phyloP scores from a whole-genome alignment of 2,329 filamentous ascomycete genomes.

The Microdochium trichocladiopsis region DNA sequence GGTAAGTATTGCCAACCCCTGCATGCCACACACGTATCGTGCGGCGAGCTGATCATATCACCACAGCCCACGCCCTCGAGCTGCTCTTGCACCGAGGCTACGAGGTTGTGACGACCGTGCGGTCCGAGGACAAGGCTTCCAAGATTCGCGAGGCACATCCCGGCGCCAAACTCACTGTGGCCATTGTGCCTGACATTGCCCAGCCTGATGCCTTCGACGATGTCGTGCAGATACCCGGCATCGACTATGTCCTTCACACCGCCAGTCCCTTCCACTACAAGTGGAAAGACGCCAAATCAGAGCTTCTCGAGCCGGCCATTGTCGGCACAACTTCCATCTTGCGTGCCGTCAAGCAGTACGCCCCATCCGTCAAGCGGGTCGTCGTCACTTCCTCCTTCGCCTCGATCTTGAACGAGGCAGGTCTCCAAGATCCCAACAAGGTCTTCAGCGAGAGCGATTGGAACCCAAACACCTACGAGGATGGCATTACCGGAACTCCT shows the following conservation, averaged over 20 bases:
- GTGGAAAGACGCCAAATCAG: conserved; percentile 39
- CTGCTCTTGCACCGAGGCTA: conserved; percentile 43
- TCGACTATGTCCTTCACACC: conserved; percentile 53
- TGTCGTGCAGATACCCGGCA: conserved; percentile 39
- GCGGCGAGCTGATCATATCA: neutral
- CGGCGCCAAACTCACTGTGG: conserved; percentile 35
- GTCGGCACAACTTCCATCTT: conserved; percentile 62
- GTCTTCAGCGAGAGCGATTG: conserved; percentile 41
- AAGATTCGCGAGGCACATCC: conserved; percentile 43
- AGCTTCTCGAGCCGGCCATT: conserved; percentile 51
- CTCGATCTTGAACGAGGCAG: conserved; percentile 34
- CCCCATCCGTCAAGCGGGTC: conserved; percentile 61
- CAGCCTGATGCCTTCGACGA: conserved; percentile 66
- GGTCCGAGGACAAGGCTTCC: conserved; percentile 44
- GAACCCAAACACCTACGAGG: conserved; percentile 43
- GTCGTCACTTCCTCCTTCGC: conserved; percentile 55
- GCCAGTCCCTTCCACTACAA: conserved; percentile 54
- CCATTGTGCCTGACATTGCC: conserved; percentile 73
- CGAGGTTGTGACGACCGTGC: conserved; percentile 48
- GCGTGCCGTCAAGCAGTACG: conserved; percentile 55
- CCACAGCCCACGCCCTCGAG: conserved; percentile 44
- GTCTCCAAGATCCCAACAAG: conserved; percentile 27
- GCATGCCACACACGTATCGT: neutral
- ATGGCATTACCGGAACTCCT: conserved; percentile 28
- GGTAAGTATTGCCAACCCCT: conserved; percentile 20